Evolutionary conservation across 768 basidiomycete species (phyloP).

Genomic region (Tulasnella sp.): DNA sequence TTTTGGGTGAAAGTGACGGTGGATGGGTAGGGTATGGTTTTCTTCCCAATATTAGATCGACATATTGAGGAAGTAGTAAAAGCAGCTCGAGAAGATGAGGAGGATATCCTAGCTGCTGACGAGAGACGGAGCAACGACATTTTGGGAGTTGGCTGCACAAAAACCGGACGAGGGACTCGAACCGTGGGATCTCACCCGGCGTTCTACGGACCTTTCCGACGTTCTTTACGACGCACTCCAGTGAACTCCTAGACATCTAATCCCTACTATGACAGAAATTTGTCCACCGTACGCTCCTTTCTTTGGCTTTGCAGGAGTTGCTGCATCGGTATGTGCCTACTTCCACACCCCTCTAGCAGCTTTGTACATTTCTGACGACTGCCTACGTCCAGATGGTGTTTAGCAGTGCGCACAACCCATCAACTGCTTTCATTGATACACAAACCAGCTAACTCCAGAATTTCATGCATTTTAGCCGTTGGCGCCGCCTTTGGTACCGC

Average conservation of each 20-base stretch:
- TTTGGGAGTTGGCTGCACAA: not conserved
- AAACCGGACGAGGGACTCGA: not conserved
- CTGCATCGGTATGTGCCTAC: conserved; percentile 62
- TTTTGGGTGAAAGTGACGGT: conserved; percentile 38
- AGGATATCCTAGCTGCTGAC: not conserved
- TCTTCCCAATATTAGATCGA: conserved; percentile 43
- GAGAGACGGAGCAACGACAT: conserved; percentile 6
- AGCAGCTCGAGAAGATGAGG: not conserved
- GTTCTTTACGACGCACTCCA: not conserved
- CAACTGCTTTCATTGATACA: not conserved
- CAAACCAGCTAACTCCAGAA: not conserved
- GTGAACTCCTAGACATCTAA: conserved; percentile 3
- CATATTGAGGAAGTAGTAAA: conserved; percentile 1
- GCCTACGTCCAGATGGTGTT: conserved; percentile 72
- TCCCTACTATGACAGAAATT: conserved; percentile 29
- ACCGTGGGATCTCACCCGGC: not conserved
- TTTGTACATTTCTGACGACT: conserved; percentile 7
- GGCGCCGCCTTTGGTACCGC: conserved; percentile 96
- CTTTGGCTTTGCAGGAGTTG: conserved; percentile 96
- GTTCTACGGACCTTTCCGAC: conserved; percentile 9
- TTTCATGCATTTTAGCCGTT: conserved; percentile 47
- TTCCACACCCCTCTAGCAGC: not conserved
- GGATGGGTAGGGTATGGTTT: conserved; percentile 45
- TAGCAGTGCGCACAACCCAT: conserved; percentile 59
- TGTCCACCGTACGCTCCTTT: conserved; percentile 96